Conservation (phyloP, 1,284 basidiomycete genomes). For the Fomitopsis pinicola region DNA sequence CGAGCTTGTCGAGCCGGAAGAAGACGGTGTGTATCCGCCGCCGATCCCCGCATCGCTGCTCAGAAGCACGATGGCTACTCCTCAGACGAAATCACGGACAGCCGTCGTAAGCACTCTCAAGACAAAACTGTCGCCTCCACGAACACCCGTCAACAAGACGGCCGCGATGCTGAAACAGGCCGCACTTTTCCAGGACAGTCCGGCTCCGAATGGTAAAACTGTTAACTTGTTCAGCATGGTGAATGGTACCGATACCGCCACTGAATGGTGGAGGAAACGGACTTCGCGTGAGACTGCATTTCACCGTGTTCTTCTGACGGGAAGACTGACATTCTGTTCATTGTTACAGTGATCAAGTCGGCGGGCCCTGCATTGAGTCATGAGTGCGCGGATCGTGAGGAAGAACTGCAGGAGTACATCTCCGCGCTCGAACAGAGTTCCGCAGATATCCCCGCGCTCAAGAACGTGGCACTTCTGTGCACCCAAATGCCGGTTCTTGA, state of each 20-base stretch:
- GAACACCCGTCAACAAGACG: conserved; percentile 56
- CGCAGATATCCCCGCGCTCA: conserved; percentile 47
- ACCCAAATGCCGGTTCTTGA: conserved; percentile 48
- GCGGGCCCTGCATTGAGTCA: conserved; percentile 36
- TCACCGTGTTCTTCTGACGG: conserved; percentile 15
- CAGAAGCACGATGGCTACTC: conserved; percentile 31
- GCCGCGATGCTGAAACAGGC: conserved; percentile 63
- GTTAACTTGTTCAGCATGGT: conserved; percentile 63
- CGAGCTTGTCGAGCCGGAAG: conserved; percentile 75
- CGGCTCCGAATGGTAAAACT: conserved; percentile 47
- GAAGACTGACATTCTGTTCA: conserved; percentile 12
- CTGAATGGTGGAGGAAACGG: conserved; percentile 76
- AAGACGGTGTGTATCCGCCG: conserved; percentile 47
- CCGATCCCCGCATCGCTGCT: conserved; percentile 53
- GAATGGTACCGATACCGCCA: conserved; percentile 54
- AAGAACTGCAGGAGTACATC: conserved; percentile 52
- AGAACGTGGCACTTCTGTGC: conserved; percentile 60
- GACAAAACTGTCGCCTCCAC: conserved; percentile 25
- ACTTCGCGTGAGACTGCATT: conserved; percentile 48
- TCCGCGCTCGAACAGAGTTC: conserved; percentile 46
- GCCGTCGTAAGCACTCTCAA: conserved; percentile 20
- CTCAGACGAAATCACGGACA: conserved; percentile 35
- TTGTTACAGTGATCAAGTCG: conserved; percentile 44
- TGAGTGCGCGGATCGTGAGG: conserved; percentile 33
- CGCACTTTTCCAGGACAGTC: conserved; percentile 76